A percentile compares a stretch with the other conserved stretches of the same genome.
Evolutionary conservation across 768 basidiomycete genomes (phyloP).

Genomic region (Chalciporus pseudorubinellus): DNA sequence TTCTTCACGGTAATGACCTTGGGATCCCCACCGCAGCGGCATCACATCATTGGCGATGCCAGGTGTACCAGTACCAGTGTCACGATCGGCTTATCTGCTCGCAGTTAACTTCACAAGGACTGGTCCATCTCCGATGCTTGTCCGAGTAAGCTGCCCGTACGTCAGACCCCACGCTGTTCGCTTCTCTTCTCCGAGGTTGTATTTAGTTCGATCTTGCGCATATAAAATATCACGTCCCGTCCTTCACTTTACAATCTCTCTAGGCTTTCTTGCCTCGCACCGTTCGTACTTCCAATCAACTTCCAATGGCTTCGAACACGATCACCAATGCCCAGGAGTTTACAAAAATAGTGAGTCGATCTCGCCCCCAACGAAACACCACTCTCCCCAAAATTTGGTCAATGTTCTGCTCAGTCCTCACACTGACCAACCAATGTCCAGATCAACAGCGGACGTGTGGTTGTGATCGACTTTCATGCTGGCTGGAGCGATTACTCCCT

Average conservation of each 20-base stretch:
- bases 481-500: constrained; percentile 11
- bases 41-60: background rate
- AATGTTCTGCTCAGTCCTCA: background rate
- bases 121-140: background rate
- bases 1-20: background rate
- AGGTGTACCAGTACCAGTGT: no score
- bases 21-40: no score
- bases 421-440: background rate
- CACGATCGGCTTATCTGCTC: no score
- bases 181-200: background rate
- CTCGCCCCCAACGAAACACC: background rate
- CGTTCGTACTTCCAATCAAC: constrained; percentile 6
- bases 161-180: background rate
- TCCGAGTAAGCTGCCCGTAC: background rate
- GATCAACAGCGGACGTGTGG: constrained; percentile 28
- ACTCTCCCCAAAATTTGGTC: background rate
- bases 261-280: background rate
- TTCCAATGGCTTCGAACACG: constrained; percentile 14
- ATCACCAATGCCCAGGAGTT: constrained; percentile 23
- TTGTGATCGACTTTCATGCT: constrained; percentile 24
- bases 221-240: background rate
- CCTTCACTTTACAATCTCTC: background rate
- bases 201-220: no score
- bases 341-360: constrained; percentile 13
- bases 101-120: background rate